phyloP scores from a whole-genome alignment of 768 basidiomycete species.

The Chalciporus chontae region DNA sequence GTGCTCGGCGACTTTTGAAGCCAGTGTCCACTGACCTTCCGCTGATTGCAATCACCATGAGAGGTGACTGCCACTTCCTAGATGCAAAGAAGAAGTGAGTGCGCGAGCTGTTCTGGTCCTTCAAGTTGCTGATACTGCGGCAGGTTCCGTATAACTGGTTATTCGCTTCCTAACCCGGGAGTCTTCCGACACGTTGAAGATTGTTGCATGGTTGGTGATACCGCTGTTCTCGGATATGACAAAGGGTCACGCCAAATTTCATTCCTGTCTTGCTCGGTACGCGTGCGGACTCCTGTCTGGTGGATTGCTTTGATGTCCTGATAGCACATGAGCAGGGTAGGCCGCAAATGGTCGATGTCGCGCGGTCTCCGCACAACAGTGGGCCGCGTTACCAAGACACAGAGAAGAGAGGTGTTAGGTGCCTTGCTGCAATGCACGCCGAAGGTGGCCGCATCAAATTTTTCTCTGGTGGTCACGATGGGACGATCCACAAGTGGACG shows the following conservation, averaged over 20 bases:
- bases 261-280: constrained; percentile 34
- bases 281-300: constrained; percentile 26
- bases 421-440: constrained; percentile 39
- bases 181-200: constrained; percentile 43
- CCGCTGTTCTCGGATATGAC: constrained; percentile 42
- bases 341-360: constrained; percentile 31
- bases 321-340: constrained; percentile 26
- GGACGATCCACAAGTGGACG: constrained; percentile 40
- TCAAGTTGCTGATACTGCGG: constrained; percentile 13
- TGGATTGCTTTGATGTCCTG: constrained; percentile 19
- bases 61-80: constrained; percentile 44
- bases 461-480: constrained; percentile 49
- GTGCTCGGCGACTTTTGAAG: constrained; percentile 30
- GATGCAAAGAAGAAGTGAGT: constrained; percentile 31
- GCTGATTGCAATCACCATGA: constrained; percentile 44
- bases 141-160: constrained; percentile 35
- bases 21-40: constrained; percentile 30
- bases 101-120: neutral
- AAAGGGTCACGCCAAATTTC: constrained; percentile 42
- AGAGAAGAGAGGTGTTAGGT: constrained; percentile 36
- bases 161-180: constrained; percentile 37
- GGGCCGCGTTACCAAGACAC: constrained; percentile 22
- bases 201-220: constrained; percentile 40
- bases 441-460: constrained; percentile 34
- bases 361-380: constrained; percentile 31